A percentile compares a stretch with the other conserved stretches of the same genome.
These are phyloP conservation scores for Trametes cinnabarina DNA, from an alignment of 768 basidiomycete species.

Conservation along the genomic window DNA sequence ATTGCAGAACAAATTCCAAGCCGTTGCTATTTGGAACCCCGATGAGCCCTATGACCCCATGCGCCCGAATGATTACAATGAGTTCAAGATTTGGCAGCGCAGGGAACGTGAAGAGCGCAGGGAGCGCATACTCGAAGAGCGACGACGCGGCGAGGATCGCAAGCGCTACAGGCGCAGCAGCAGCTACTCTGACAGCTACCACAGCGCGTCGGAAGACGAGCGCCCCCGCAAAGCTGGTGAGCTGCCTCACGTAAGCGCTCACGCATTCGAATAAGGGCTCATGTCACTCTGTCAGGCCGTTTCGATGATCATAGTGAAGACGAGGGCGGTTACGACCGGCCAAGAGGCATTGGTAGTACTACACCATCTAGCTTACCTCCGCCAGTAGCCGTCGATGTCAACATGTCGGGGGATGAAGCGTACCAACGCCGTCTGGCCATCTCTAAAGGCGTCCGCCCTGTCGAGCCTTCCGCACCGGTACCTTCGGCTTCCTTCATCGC, in stretches of 20 bases:
- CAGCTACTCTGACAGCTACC: slow-evolving; percentile 65
- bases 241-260: neutral
- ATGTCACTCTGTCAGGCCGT: slow-evolving; percentile 33
- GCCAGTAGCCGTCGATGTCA: slow-evolving; percentile 41
- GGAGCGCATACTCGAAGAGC: slow-evolving; percentile 46
- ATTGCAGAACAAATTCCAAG: slow-evolving; percentile 61
- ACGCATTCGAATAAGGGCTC: neutral
- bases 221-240: slow-evolving; percentile 68
- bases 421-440: slow-evolving; percentile 74
- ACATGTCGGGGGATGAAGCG: slow-evolving; percentile 74
- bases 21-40: slow-evolving; percentile 70
- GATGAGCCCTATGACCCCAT: slow-evolving; percentile 75
- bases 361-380: slow-evolving; percentile 22
- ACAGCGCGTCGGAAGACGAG: slow-evolving; percentile 60
- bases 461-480: neutral
- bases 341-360: slow-evolving; percentile 29
- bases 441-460: slow-evolving; percentile 39
- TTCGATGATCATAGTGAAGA: slow-evolving; percentile 49
- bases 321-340: slow-evolving; percentile 48
- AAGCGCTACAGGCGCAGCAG: slow-evolving; percentile 44
- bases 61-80: slow-evolving; percentile 85
- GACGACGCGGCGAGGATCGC: slow-evolving; percentile 53
- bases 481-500: neutral
- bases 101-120: slow-evolving; percentile 72
- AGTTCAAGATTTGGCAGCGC: slow-evolving; percentile 80